Evolutionary conservation across 192 early-diverging fungal genomes (phyloP), one percentile per base, ranked within the genome.

Genomic region (Coemansia sp.): DNA sequence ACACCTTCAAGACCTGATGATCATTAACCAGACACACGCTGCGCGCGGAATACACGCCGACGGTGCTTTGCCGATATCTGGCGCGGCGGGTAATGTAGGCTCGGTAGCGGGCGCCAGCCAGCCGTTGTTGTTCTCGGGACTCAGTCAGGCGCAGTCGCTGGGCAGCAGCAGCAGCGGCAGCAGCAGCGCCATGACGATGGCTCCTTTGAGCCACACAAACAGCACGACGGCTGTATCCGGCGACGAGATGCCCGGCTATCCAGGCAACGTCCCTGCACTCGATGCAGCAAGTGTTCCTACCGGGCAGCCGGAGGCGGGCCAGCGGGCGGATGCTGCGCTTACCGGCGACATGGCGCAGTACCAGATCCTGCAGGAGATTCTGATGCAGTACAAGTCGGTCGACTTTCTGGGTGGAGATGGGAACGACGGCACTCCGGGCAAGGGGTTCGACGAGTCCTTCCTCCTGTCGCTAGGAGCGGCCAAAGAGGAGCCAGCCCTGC

Each of bases 21-120:
- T 65, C 14, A 73, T 73, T 18, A 65, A 61, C 49, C 54, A 54
- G 42, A 73, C 63, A 0, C 59, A 66, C 30, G 69, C 58, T 2
- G 53, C 50, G 16, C 69, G 69, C 22, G 54, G 34, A 32, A 47
- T 58, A 22, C 36, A 44, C n/a, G 41, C 38, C 23, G 46, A 19
- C 22, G 41, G 41, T 7, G 18, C 18, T 17, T 23, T 9, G 14
- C 19, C 37, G 19, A 11, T 12, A 19, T 4, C 37, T 9, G 13
- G 37, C 37, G 37, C 13, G 19, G 36, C 48, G 14, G 27, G 10
- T 28, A 28, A 8, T 14, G 17, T 22, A n/a, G n/a, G n/a, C n/a
- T n/a, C n/a, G n/a, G n/a, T n/a, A 0, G 32, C 35, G 11, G 27
- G 16, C 5, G 26, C 39, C 16, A 35, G 42, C 36, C 38, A 29